Base-by-base conservation (phyloP, 2,329 filamentous ascomycete genomes). In the Calonectria henricotiae region DNA sequence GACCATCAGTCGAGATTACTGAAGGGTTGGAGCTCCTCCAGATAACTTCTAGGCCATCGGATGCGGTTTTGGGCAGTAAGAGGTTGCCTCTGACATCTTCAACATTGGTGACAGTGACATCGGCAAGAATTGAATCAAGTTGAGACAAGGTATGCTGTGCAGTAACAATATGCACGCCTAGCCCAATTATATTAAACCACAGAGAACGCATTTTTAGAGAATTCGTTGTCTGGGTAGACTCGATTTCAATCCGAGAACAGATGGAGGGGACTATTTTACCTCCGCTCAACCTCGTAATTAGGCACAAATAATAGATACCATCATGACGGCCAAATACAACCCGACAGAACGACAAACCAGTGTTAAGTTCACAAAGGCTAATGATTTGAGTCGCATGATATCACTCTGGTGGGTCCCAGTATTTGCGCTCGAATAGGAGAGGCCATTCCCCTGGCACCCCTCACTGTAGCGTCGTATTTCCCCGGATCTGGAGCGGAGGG, bases 41-140 rank as follows among this genome's bases (percentile, higher is more conserved):
- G 4, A 75, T 78, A n/a, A 85, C 71, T 3, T 75, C 37, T 4
- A 79, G 69, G 0, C 78, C 79, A 27, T 82, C 77, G 1, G 77
- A 74, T 1, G 74, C 68, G 1, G 73, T 71, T 3, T 65, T 44
- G 13, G 83, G 83, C 5, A 85, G 76, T 44, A 79, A 70, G 23
- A 85, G 70, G 67, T 85, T 84, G 27, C 83, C 82, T 20, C 81
- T 78, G 55, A 85, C 78, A 58, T 84, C 79, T 8, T 80, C 76
- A 23, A 83, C 69, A 69, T 84, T 84, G 44, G 73, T 76, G 1
- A 83, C 68, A 1, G 72, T 58, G 8, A 83, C 49, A 15, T 67
- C 62, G 1, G 68, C 62, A 3, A 77, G 58, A 5, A 66, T 70
- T n/a, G 67, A 43, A 47, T 65, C 67, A 25, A 69, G 62, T 3